Evolutionary conservation across 148 eudicot species (phyloP).

Genomic region (Rhododendron molle): DNA sequence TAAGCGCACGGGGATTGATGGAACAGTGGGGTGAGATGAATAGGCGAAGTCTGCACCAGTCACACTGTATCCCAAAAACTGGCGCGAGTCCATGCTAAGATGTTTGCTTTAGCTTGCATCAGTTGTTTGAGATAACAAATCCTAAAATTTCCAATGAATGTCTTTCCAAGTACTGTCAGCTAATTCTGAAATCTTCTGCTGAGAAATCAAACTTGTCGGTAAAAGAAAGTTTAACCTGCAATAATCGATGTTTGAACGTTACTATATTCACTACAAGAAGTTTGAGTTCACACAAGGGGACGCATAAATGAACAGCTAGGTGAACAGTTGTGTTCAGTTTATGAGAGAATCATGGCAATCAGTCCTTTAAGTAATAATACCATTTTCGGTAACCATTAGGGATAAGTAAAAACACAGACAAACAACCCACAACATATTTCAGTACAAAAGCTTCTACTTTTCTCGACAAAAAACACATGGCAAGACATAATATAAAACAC

Average conservation of each 20-base stretch:
- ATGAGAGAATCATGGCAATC: background rate
- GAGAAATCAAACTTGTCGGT: background rate
- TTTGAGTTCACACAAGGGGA: background rate
- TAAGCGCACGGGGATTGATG: slow-evolving; percentile 37
- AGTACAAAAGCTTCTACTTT: background rate
- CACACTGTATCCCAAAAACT: slow-evolving; percentile 36
- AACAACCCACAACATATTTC: background rate
- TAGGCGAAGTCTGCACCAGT: slow-evolving; percentile 40
- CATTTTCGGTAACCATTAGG: background rate
- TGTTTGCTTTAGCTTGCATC: slow-evolving; percentile 14
- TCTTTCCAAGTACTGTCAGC: background rate
- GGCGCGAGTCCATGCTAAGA: slow-evolving; percentile 75
- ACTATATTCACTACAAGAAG: background rate
- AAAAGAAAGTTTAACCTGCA: slow-evolving; percentile 1
- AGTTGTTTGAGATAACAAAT: slow-evolving; percentile 8
- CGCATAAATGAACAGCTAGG: background rate
- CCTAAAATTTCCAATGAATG: background rate
- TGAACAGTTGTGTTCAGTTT: background rate
- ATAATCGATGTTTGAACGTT: too few species aligned
- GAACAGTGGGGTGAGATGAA: slow-evolving; percentile 30
- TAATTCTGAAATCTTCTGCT: slow-evolving; percentile 4
- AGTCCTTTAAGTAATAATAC: background rate
- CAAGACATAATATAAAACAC: background rate
- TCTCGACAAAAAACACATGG: background rate
- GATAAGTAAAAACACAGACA: background rate